Conservation (phyloP, 2,329 filamentous ascomycete genomes). For the Monosporascus sp. region DNA sequence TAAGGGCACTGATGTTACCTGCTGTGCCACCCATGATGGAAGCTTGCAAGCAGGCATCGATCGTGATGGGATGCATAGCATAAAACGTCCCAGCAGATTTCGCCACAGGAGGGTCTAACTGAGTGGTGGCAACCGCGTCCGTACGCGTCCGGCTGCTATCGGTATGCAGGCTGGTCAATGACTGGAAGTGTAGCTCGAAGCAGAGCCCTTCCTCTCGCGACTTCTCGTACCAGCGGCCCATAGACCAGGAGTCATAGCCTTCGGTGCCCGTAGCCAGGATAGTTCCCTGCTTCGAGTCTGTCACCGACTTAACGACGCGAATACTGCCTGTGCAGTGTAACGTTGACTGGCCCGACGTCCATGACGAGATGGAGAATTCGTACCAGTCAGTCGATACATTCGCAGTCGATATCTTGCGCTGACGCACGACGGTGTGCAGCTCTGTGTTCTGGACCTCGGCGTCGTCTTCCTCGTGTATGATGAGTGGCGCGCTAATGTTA, state of each 20-base stretch:
- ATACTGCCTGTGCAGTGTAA: conserved; percentile 12
- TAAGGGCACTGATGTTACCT: neutral
- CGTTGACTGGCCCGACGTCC: conserved; percentile 1
- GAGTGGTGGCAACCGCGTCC: too few relatives aligned
- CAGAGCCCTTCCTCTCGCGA: conserved; percentile 3
- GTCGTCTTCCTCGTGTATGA: neutral
- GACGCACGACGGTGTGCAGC: conserved; percentile 7
- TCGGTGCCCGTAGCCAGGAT: too few relatives aligned
- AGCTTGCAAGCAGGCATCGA: conserved; percentile 17
- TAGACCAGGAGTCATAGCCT: neutral
- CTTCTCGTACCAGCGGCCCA: conserved; percentile 13
- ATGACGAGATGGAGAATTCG: conserved; percentile 14
- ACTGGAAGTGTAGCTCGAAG: conserved; percentile 6
- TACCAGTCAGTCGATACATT: conserved; percentile 5
- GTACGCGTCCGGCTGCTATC: neutral
- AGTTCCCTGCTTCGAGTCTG: too few relatives aligned
- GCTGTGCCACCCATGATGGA: conserved; percentile 6
- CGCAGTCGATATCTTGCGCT: conserved; percentile 2
- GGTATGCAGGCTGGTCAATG: conserved; percentile 1
- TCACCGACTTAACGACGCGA: neutral
- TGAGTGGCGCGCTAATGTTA: neutral
- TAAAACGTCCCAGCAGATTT: conserved; percentile 1
- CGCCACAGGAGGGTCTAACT: too few relatives aligned
- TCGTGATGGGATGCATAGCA: conserved; percentile 15
- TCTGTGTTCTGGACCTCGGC: neutral